These are phyloP conservation scores for Lodderomyces metapsilosis DNA, from an alignment of 1,139 yeast genomes.

Conservation along the genomic window DNA sequence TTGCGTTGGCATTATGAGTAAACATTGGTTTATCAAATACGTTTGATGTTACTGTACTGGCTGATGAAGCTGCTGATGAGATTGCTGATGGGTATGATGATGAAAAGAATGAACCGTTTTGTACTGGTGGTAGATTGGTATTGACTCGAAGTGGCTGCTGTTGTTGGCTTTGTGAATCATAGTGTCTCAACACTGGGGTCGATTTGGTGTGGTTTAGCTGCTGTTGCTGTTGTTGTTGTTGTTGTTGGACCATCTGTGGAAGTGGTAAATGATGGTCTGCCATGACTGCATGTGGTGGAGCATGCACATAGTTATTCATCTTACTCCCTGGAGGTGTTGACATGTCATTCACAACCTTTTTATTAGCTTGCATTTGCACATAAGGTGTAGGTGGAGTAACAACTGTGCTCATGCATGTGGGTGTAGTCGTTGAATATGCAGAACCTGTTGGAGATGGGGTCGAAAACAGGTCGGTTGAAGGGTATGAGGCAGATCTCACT, in stretches of 20 bases:
- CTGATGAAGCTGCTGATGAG: neutral
- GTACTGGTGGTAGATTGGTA: neutral
- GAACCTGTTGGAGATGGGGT: neutral
- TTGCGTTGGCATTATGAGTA: neutral
- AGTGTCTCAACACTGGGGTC: neutral
- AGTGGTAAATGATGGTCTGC: neutral
- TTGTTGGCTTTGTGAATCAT: neutral
- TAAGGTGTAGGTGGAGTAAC: neutral
- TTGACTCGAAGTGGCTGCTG: slow-evolving; percentile 1
- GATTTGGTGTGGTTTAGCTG: neutral
- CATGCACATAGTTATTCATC: too few relatives aligned
- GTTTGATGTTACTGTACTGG: neutral
- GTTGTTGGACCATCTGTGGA: neutral
- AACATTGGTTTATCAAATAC: slow-evolving; percentile 1
- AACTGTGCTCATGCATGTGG: neutral
- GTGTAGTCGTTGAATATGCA: neutral
- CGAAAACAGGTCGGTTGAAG: slow-evolving; percentile 3
- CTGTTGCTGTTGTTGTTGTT: slow-evolving; percentile 1
- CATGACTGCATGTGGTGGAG: neutral
- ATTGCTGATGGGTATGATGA: slow-evolving; percentile 1
- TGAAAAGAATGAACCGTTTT: neutral
- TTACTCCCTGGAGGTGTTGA: neutral
- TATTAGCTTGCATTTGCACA: neutral
- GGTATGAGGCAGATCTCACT: slow-evolving; percentile 9
- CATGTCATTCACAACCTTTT: neutral